These are phyloP conservation scores for Tetracentron sinense DNA, from an alignment of 164 flowering plant species.

Conservation along the genomic window DNA sequence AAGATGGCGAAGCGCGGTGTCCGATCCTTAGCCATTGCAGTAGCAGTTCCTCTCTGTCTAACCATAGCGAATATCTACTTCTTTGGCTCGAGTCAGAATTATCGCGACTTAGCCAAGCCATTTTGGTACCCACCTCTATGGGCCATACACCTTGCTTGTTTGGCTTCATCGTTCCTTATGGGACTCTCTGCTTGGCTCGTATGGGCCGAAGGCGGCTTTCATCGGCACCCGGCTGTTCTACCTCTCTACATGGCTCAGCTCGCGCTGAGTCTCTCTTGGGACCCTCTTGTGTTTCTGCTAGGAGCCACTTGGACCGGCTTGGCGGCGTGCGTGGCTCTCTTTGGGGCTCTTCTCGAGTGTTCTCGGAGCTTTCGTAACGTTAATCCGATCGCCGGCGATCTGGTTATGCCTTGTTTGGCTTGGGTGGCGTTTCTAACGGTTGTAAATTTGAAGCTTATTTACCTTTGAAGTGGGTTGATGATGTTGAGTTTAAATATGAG, in stretches of 20 bases:
- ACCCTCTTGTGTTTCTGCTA: constrained; percentile 46
- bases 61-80: constrained; percentile 33
- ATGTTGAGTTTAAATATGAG: too few species aligned
- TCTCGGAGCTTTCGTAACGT: constrained; percentile 31
- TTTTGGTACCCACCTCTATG: constrained; percentile 56
- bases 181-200: constrained; percentile 80
- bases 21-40: constrained; percentile 48
- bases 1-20: constrained; percentile 75
- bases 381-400: constrained; percentile 62
- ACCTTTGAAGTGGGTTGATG: constrained; percentile 10
- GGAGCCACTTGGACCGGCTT: constrained; percentile 46
- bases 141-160: constrained; percentile 39
- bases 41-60: constrained; percentile 42
- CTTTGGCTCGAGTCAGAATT: constrained; percentile 26
- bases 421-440: constrained; percentile 45
- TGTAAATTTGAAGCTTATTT: constrained; percentile 49
- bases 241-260: constrained; percentile 42
- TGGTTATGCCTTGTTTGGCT: constrained; percentile 62
- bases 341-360: constrained; percentile 45
- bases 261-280: constrained; percentile 46
- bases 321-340: constrained; percentile 32
- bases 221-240: constrained; percentile 38
- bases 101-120: constrained; percentile 20
- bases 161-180: constrained; percentile 43
- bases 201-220: constrained; percentile 95